Base-by-base conservation (phyloP, 2,329 filamentous ascomycete species). In the Cercospora berteroae region DNA sequence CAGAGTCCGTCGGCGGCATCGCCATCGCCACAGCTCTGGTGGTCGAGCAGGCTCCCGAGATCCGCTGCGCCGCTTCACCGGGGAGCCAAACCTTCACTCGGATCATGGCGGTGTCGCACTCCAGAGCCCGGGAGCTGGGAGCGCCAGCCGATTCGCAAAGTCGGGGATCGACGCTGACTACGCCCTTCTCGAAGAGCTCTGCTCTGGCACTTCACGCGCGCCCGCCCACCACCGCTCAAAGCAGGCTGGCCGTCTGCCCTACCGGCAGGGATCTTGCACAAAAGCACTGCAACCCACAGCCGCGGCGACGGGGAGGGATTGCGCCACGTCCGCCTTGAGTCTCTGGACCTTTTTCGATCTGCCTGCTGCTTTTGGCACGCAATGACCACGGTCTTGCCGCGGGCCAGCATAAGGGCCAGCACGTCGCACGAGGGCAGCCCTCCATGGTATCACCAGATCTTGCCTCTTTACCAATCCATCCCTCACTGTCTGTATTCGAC, bases 221-320 rank as follows among this genome's bases (percentile, higher is more conserved):
- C 58, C 67, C 62, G 63, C 64, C 71, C 67, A 64, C 69, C 71
- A 63, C 72, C 68, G 33, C 74, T 70, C 68, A 67, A 75, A 73
- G 67, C 67, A 73, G 70, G 33, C 65, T 52, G 67, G 60, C 69
- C 67, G 69, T 72, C 61, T 68, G 69, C 71, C 73, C 74, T 75
- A 72, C 70, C 69, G 10, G 75, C 78, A 75, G 74, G 79, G 78
- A 78, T 80, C 74, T 74, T 74, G 74, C 76, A 76, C 76, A 74
- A 76, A 70, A 71, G 62, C 73, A 70, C 76, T 79, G 78, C 77
- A 79, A 79, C 79, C 72, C 80, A 80, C 79, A 76, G 70, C 76
- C 79, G 79, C 78, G 79, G 79, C 77, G 78, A 77, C 80, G 79
- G 80, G 77, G 63, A 76, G 73, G 76, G 71, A 71, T 66, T 66